Conservation (phyloP, 2,329 filamentous ascomycete genomes). For the Blumeria graminis region DNA sequence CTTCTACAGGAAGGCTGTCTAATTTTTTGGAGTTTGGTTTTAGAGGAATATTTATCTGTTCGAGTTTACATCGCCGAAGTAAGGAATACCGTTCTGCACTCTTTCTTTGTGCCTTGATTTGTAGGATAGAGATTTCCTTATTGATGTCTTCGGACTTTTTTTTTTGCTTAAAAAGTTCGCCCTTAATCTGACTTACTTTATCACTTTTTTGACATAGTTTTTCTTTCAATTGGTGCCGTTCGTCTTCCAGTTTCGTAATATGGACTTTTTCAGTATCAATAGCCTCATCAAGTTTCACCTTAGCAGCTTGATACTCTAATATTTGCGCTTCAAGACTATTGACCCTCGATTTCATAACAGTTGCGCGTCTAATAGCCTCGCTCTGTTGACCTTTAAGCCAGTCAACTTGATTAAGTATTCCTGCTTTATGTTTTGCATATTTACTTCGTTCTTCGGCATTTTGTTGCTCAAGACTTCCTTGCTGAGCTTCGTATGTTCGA, state of each 20-base stretch:
- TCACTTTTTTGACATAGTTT: slow-evolving; percentile 46
- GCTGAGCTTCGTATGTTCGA: slow-evolving; percentile 77
- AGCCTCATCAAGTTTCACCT: slow-evolving; percentile 47
- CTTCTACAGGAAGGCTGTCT: slow-evolving; percentile 70
- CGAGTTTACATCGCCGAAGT: slow-evolving; percentile 72
- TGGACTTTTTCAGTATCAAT: slow-evolving; percentile 52
- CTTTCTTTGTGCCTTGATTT: slow-evolving; percentile 67
- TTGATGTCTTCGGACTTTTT: slow-evolving; percentile 57
- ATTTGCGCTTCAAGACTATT: slow-evolving; percentile 45
- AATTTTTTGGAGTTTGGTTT: slow-evolving; percentile 42
- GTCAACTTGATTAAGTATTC: slow-evolving; percentile 35
- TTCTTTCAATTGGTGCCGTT: slow-evolving; percentile 42
- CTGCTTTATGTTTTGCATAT: slow-evolving; percentile 64
- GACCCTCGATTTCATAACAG: slow-evolving; percentile 39
- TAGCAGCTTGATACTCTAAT: slow-evolving; percentile 43
- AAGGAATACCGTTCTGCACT: slow-evolving; percentile 64
- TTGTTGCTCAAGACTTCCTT: slow-evolving; percentile 79
- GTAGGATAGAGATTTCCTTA: slow-evolving; percentile 54
- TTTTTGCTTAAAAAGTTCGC: slow-evolving; percentile 60
- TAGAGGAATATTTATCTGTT: slow-evolving; percentile 74
- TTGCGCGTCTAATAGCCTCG: slow-evolving; percentile 43
- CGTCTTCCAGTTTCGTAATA: slow-evolving; percentile 49
- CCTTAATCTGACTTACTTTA: slow-evolving; percentile 52
- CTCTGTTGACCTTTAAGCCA: slow-evolving; percentile 29
- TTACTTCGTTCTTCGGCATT: slow-evolving; percentile 66